Base-by-base conservation (phyloP, 345 rosid genomes). In the Corchorus capsularis region DNA sequence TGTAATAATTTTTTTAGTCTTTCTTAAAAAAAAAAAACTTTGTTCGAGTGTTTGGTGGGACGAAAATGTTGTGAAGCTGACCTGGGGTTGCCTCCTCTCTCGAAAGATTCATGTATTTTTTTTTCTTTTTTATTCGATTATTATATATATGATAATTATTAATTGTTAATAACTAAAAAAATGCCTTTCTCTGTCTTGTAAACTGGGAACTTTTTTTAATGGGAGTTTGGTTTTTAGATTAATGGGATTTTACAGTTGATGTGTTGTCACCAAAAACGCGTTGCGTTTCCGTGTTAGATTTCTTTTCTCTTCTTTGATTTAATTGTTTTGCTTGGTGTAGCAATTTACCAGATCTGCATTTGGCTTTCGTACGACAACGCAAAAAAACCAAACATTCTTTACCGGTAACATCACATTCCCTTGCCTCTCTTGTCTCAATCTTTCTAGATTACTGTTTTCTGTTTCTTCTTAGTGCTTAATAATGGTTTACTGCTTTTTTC, bases 281-380 rank as follows among this genome's bases (percentile, higher is more conserved):
- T 93, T 89, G 77, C 77, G 20, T 75, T 80, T 77, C 81, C 85
- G 78, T 76, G 87, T 81, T 85, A 64, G 73, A 80, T 72, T 57
- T 70, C 37, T 75, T 69, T 19, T 67, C 47, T 67, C 22, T 71
- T 62, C 41, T 17, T 72, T 76, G 73, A 27, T 79, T 72, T 45
- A 66, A 69, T 43, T 27, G n/a, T n/a, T 62, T 76, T 82, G 77
- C 79, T 78, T 77, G 39, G 61, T 72, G 80, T 75, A 57, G 63
- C 78, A 19, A 66, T n/a, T n/a, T n/a, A n/a, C 81, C 89, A 82
- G 94, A 92, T 87, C 94, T 90, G 86, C 70, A 61, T 75, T 86
- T 79, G 77, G 72, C 67, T 83, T 79, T 68, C n/a, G 66, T 65
- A 75, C 76, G 71, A 70, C n/a, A 79, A 60, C 67, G 37, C 78